Base-by-base conservation (phyloP, 2,329 filamentous ascomycete species). In the Colletotrichum melonis region DNA sequence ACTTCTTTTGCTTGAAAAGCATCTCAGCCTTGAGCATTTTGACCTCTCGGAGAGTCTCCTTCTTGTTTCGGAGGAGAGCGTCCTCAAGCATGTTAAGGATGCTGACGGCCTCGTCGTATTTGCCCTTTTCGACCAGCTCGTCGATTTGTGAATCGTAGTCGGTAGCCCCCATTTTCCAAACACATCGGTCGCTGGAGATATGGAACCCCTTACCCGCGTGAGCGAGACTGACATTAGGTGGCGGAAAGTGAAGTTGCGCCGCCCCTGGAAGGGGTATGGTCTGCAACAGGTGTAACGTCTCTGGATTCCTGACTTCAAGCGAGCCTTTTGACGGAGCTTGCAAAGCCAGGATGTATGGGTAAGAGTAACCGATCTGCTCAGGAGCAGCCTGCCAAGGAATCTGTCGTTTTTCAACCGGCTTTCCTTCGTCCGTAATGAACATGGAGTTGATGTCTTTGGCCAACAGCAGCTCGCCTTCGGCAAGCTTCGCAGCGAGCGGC, bases 371-470 rank as follows among this genome's bases (percentile, higher is more conserved):
- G 72, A 99, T 92, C 69, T 93, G 93, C 78, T 98, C 95, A 1
- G 97, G 97, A 1, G 96, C 94, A 42, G 90, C 87, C 55, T 92
- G 90, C 97, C 97, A 99, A 1, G 95, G 95, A n/a, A 99, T 92
- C 80, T 98, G 95, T 68, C 93, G 89, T 82, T 94, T 94, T 57
- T 95, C 93, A 42, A 97, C 81, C 0, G 95, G 89, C 76, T 95
- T 95, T 5, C 95, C 97, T 35, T 95, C 89, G 12, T 93, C 90
- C 71, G 97, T 93, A 76, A 98, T 93, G 81, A 99, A 99, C 65
- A 98, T 86, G 1, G 95, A 97, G 81, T 98, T 97, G 78, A 98
- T 95, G 78, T 99, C 97, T 82, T 97, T 98, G n/a, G 96, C 95
- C n/a, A 99, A 88, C 72, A 99, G 85, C 80, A 98, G 90, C 83